A percentile compares a stretch with the other conserved stretches of the same genome.
These are phyloP conservation scores for Backusella macrospora DNA, from an alignment of 192 early-diverging fungal species.

Conservation along the genomic window DNA sequence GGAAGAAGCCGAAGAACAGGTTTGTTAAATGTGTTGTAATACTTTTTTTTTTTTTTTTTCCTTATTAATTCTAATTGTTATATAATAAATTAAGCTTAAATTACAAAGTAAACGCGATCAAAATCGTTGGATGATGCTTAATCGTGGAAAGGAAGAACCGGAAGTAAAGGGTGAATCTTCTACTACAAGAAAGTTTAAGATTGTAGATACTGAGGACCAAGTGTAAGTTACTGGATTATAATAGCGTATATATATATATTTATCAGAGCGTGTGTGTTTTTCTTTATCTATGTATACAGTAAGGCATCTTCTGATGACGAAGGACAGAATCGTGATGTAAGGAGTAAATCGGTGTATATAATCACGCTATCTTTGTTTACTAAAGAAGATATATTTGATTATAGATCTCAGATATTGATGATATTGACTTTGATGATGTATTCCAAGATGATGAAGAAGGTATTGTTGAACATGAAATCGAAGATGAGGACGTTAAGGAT, in stretches of 20 bases:
- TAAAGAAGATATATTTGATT: neutral
- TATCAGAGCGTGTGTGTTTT: neutral
- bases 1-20: slow-evolving; percentile 80
- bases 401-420: slow-evolving; percentile 59
- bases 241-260: neutral
- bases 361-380: neutral
- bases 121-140: slow-evolving; percentile 57
- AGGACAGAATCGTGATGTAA: slow-evolving; percentile 5
- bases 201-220: slow-evolving; percentile 48
- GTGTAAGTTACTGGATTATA: slow-evolving; percentile 28
- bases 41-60: neutral
- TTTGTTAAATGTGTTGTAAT: slow-evolving; percentile 28
- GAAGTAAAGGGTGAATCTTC: slow-evolving; percentile 32
- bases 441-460: slow-evolving; percentile 85
- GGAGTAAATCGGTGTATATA: neutral
- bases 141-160: slow-evolving; percentile 42
- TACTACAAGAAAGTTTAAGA: slow-evolving; percentile 25
- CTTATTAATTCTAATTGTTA: slow-evolving; percentile 14
- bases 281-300: neutral
- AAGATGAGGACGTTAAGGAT: slow-evolving; percentile 67
- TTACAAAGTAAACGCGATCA: slow-evolving; percentile 50
- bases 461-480: slow-evolving; percentile 66
- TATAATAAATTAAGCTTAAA: slow-evolving; percentile 36
- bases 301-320: slow-evolving; percentile 19
- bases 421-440: slow-evolving; percentile 78